These are phyloP conservation scores for Talaromyces trachyspermus DNA, from an alignment of 495 filamentous ascomycete species.

Conservation along the genomic window DNA sequence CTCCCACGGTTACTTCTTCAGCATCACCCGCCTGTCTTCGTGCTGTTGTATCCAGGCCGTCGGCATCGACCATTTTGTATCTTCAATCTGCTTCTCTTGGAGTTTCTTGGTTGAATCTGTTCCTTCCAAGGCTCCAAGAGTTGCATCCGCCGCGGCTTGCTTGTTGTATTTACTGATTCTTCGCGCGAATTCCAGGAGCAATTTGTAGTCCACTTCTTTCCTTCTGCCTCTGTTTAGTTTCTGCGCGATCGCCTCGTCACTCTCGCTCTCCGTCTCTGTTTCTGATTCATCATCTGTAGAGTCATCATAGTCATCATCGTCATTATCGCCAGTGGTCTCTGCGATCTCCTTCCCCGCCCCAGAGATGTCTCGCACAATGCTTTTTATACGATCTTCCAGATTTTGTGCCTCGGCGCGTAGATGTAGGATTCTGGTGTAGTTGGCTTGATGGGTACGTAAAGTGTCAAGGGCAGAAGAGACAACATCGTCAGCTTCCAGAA, in stretches of 20 bases:
- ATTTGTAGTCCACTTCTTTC: slow-evolving; percentile 37
- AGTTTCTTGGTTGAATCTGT: slow-evolving; percentile 8
- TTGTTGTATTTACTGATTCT: slow-evolving; percentile 44
- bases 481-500: slow-evolving; percentile 37
- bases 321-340: slow-evolving; percentile 18
- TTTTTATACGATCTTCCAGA: slow-evolving; percentile 33
- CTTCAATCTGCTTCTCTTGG: slow-evolving; percentile 7
- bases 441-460: slow-evolving; percentile 36
- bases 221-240: slow-evolving; percentile 4
- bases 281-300: slow-evolving; percentile 14
- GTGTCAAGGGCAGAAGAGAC: slow-evolving; percentile 32
- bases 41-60: slow-evolving; percentile 6
- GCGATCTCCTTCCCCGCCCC: slow-evolving; percentile 32
- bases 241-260: neutral
- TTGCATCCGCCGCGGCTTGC: slow-evolving; percentile 39
- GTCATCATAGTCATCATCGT: slow-evolving; percentile 17
- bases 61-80: slow-evolving; percentile 9
- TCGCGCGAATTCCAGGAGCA: slow-evolving; percentile 39
- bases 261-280: slow-evolving; percentile 2
- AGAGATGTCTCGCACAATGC: slow-evolving; percentile 34
- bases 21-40: slow-evolving; percentile 16
- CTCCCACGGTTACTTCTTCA: slow-evolving; percentile 28
- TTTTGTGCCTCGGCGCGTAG: slow-evolving; percentile 31
- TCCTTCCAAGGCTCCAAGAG: slow-evolving; percentile 12
- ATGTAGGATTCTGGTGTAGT: slow-evolving; percentile 31